Evolutionary conservation across 805 yeast species (phyloP), one percentile per base, ranked within the genome.

Genomic region (Candida sphagnicola): DNA sequence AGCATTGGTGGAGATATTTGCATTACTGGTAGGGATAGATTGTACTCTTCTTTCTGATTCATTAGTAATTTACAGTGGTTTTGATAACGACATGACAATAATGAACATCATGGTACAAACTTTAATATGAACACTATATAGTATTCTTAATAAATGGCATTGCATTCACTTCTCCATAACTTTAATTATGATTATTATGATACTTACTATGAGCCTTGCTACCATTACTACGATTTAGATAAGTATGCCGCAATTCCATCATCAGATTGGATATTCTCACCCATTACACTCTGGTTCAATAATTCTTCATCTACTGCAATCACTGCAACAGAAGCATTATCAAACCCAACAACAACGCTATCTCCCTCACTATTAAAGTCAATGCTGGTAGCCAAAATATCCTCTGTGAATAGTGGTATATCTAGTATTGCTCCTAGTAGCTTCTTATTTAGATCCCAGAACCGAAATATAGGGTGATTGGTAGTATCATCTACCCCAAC

Each of bases 1-100:
- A 50, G 50, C 11, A 50, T 82, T 15, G 86, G 80, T 46, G 82
- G 81, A 4, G 77, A 74, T 28, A 80, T 87, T 40, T 48, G 46
- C n/a, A 70, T 85, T 26, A 55, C 59, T 15, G 63, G 77, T 8
- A 76, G 69, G 48, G 70, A 72, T 34, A 53, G 61, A 23, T 49
- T 68, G 21, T 64, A 53, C 33, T 44, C 51, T 5, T 56, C 35
- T 28, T 33, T n/a, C 12, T 23, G 19, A 26, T 5, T 21, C 24
- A 21, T 21, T 21, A 10, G 24, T 21, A 6, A 6, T 21, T 21
- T 21, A 21, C 6, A 21, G 8, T 21, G 24, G 24, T 21, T 21
- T 21, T 21, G 10, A 21, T 21, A 21, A 21, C 24, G 24, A 21
- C 24, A 21, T 21, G 10, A 21, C 6, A 6, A 21, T 21, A n/a